Evolutionary conservation across 768 basidiomycete species (phyloP).

Genomic region (Auriscalpium orientale): DNA sequence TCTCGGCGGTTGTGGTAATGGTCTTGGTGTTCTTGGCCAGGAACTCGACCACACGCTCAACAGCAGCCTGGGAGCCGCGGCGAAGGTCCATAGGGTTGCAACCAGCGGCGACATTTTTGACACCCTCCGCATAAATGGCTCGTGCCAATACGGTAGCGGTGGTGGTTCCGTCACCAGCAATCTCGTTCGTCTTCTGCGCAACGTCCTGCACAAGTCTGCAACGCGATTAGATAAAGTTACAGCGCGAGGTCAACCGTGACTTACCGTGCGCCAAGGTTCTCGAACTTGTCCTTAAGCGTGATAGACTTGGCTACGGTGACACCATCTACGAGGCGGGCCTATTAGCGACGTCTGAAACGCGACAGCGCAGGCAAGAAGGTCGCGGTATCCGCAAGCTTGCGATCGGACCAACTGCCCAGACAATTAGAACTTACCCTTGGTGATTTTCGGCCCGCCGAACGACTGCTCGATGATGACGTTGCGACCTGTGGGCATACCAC

Average conservation of each 20-base stretch:
- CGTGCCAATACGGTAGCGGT: slow-evolving; percentile 96
- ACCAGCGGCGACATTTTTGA: slow-evolving; percentile 97
- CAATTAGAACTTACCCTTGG: slow-evolving; percentile 59
- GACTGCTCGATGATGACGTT: slow-evolving; percentile 98
- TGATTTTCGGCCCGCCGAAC: slow-evolving; percentile 88
- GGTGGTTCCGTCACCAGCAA: slow-evolving; percentile 96
- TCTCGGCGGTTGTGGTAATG: slow-evolving; percentile 95
- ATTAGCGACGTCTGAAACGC: too few species aligned
- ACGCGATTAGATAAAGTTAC: slow-evolving; percentile 6
- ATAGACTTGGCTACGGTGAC: slow-evolving; percentile 97
- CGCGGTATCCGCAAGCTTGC: not conserved
- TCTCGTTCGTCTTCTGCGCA: slow-evolving; percentile 93
- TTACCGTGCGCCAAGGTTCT: slow-evolving; percentile 96
- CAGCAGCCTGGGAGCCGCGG: slow-evolving; percentile 94
- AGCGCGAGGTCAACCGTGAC: slow-evolving; percentile 19
- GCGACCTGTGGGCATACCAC: slow-evolving; percentile 46
- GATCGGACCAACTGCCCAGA: not conserved
- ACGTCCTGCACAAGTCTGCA: slow-evolving; percentile 88
- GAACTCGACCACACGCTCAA: slow-evolving; percentile 85
- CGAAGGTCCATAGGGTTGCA: slow-evolving; percentile 99
- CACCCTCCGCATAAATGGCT: slow-evolving; percentile 97
- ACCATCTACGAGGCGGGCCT: slow-evolving; percentile 53
- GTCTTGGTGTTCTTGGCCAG: slow-evolving; percentile 83
- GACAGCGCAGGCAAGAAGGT: too few species aligned
- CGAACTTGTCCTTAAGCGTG: slow-evolving; percentile 92